Percentiles rank a stretch among this genome's conserved stretches.
phyloP scores from a whole-genome alignment of 2,329 filamentous ascomycete species.

The Penicillium griseofulvum region DNA sequence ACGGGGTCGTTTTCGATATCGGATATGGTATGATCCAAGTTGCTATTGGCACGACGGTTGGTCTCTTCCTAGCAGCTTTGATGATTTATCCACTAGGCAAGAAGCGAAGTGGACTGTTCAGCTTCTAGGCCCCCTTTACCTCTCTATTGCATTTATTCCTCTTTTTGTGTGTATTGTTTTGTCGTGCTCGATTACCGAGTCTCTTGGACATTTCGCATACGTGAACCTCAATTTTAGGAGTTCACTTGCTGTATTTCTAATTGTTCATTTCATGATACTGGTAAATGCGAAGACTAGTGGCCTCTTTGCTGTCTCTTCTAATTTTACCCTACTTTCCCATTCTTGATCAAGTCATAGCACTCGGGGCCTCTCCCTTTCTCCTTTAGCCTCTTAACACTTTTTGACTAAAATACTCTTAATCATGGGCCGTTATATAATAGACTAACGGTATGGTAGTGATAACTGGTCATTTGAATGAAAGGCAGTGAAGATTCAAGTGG shows the following conservation, averaged over 20 bases:
- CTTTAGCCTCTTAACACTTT: no score
- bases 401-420: no score
- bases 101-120: slow-evolving; percentile 47
- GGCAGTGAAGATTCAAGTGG: no score
- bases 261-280: background rate
- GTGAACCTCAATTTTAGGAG: background rate
- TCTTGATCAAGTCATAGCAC: slow-evolving; percentile 15
- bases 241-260: slow-evolving; percentile 2
- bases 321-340: background rate
- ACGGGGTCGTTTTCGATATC: slow-evolving; percentile 43
- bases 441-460: no score
- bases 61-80: slow-evolving; percentile 47
- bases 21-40: slow-evolving; percentile 50
- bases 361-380: no score
- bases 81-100: slow-evolving; percentile 49
- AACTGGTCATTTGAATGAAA: no score
- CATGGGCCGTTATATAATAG: no score
- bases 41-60: slow-evolving; percentile 49
- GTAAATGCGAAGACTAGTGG: background rate
- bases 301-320: background rate
- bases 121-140: slow-evolving; percentile 30
- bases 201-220: slow-evolving; percentile 7
- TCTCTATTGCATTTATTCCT: background rate
- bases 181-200: background rate
- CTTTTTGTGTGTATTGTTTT: background rate